Evolutionary conservation across 2,329 filamentous ascomycete species (phyloP).

Genomic region (Diaporthe amygdali): DNA sequence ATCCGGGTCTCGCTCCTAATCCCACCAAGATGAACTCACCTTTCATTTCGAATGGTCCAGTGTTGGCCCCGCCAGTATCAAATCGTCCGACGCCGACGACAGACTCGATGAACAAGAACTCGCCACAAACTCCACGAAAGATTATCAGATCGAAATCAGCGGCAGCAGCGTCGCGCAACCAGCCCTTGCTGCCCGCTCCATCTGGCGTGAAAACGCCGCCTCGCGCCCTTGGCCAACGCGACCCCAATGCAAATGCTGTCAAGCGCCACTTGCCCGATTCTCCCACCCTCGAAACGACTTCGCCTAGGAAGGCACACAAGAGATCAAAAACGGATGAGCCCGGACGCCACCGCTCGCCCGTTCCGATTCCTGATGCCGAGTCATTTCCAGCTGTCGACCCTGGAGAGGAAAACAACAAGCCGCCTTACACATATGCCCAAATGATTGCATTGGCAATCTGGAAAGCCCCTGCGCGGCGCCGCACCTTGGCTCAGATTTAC

Average conservation of each 20-base stretch:
- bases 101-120: slow-evolving; percentile 25
- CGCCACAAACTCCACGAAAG: slow-evolving; percentile 25
- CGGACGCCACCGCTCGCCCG: slow-evolving; percentile 20
- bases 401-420: slow-evolving; percentile 83
- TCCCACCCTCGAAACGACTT: slow-evolving; percentile 22
- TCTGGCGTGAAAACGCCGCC: slow-evolving; percentile 20
- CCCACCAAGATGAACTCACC: slow-evolving; percentile 20
- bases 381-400: slow-evolving; percentile 77
- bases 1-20: slow-evolving; percentile 16
- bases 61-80: slow-evolving; percentile 20
- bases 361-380: slow-evolving; percentile 68
- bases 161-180: slow-evolving; percentile 15
- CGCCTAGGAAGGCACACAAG: slow-evolving; percentile 24
- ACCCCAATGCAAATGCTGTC: slow-evolving; percentile 16
- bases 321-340: slow-evolving; percentile 25
- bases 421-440: slow-evolving; percentile 89
- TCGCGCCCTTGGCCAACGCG: slow-evolving; percentile 21
- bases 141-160: slow-evolving; percentile 18
- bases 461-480: slow-evolving; percentile 78
- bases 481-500: slow-evolving; percentile 95
- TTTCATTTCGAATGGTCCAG: slow-evolving; percentile 21
- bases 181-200: slow-evolving; percentile 22
- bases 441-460: slow-evolving; percentile 98
- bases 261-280: slow-evolving; percentile 23
- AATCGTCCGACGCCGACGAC: slow-evolving; percentile 14